Evolutionary conservation across 495 filamentous ascomycete species (phyloP), one percentile per base, ranked within the genome.

Genomic region (Amphirosellinia nigrospora): DNA sequence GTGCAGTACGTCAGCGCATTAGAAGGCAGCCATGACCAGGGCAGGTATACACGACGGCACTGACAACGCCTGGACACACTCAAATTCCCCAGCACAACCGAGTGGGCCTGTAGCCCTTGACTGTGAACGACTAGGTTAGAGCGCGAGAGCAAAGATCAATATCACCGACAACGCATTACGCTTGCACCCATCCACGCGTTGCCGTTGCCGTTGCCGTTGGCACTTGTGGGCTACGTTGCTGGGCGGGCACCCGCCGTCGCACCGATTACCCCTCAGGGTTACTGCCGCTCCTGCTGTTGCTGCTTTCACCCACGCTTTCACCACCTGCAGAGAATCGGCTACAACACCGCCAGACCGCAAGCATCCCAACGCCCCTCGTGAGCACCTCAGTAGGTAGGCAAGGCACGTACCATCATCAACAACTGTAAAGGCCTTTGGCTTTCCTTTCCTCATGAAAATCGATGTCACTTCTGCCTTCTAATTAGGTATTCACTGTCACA

Each of bases 371-470:
- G 11, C 26, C 48, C 10, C 28, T 53, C 6, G 9, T 36, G n/a
- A n/a, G n/a, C n/a, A n/a, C n/a, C n/a, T n/a, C n/a, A n/a, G 48
- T 28, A 26, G n/a, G 50, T 26, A 4, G 50, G 50, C 50, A 28
- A 53, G 23, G 23, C 50, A 13, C 21, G 3, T 16, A 30, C 50
- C 55, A 32, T 36, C 55, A 13, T 58, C n/a, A n/a, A n/a, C n/a
- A 58, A 36, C 32, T 19, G 78, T 32, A 52, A 6, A 15, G 50
- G 13, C 26, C 21, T 53, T 30, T 53, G 26, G 26, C 7, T 53
- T 15, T 53, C 13, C 50, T 15, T 30, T 7, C 1, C 50, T 13
- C 5, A 11, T 30, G 21, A 13, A 53, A 28, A 13, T 9, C 48
- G 3, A 13, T 53, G 1, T 28, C 50, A 28, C 50, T 53, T 16